A percentile compares a stretch with the other conserved stretches of the same genome.
phyloP scores from a whole-genome alignment of 441 rosid species.

The Pelargonium myrrhifolium region DNA sequence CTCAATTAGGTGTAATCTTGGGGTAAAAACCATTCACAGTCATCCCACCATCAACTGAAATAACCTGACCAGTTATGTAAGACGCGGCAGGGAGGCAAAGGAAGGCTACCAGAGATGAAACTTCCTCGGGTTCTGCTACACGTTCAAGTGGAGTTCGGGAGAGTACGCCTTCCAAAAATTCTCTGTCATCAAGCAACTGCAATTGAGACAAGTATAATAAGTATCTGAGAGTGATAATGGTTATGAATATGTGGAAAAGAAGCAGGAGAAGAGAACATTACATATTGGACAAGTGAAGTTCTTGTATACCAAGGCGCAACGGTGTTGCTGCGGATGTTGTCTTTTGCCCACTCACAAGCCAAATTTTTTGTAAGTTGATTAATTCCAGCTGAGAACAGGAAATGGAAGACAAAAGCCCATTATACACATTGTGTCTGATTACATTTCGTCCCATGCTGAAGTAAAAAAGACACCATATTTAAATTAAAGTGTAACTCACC shows the following conservation, averaged over 20 bases:
- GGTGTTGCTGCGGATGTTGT: constrained; percentile 67
- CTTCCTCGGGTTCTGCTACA: constrained; percentile 71
- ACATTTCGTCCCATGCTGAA: background rate
- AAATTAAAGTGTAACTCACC: constrained; percentile 35
- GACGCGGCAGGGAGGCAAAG: constrained; percentile 79
- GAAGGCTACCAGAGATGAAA: constrained; percentile 62
- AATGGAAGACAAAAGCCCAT: background rate
- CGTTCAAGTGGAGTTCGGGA: constrained; percentile 68
- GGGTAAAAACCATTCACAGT: constrained; percentile 51
- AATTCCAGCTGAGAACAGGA: constrained; percentile 49
- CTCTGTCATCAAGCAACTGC: constrained; percentile 55
- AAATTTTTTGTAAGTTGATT: constrained; percentile 74
- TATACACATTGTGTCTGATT: background rate
- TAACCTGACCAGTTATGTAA: constrained; percentile 72
- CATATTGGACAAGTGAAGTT: constrained; percentile 66
- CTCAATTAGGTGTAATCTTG: background rate
- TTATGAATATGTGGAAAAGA: background rate
- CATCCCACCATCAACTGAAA: constrained; percentile 75
- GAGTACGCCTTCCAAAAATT: constrained; percentile 36
- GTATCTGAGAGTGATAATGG: background rate
- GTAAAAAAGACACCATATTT: background rate
- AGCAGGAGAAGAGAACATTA: constrained; percentile 24
- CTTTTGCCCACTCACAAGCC: constrained; percentile 92
- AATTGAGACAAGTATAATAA: background rate
- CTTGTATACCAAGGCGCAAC: constrained; percentile 82